Conservation (phyloP, 192 early-diverging fungal species). For the Geranomyces michiganensis region DNA sequence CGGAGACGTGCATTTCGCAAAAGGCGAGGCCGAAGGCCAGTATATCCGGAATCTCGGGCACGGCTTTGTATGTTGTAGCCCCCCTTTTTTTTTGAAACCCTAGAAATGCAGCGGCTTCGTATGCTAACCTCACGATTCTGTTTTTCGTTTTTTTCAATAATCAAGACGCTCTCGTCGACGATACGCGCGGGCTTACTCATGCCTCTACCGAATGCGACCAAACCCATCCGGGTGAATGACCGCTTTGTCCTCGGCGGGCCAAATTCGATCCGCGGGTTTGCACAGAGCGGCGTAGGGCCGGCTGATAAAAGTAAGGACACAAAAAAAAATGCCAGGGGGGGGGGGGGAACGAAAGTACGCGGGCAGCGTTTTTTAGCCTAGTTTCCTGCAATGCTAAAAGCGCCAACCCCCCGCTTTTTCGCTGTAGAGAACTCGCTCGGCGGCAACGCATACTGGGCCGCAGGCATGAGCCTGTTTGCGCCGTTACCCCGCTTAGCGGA, state of each 20-base stretch:
- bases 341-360: too few species aligned
- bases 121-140: too few species aligned
- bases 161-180: slow-evolving; percentile 41
- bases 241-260: slow-evolving; percentile 89
- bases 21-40: slow-evolving; percentile 73
- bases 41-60: slow-evolving; percentile 52
- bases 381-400: too few species aligned
- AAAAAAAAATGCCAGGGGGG: too few species aligned
- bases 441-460: slow-evolving; percentile 83
- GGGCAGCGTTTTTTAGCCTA: too few species aligned
- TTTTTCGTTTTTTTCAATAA: not conserved
- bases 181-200: slow-evolving; percentile 70
- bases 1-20: slow-evolving; percentile 77
- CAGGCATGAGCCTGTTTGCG: slow-evolving; percentile 77
- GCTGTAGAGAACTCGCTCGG: slow-evolving; percentile 75
- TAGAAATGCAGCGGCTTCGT: not conserved
- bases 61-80: slow-evolving; percentile 66
- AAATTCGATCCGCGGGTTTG: slow-evolving; percentile 84
- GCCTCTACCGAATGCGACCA: slow-evolving; percentile 38
- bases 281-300: slow-evolving; percentile 84
- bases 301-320: slow-evolving; percentile 64
- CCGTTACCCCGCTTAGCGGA: slow-evolving; percentile 73
- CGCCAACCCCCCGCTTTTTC: not conserved
- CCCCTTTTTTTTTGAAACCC: not conserved
- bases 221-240: slow-evolving; percentile 73